phyloP scores from a whole-genome alignment of 805 yeast genomes.

The Metschnikowia picachoensis region DNA sequence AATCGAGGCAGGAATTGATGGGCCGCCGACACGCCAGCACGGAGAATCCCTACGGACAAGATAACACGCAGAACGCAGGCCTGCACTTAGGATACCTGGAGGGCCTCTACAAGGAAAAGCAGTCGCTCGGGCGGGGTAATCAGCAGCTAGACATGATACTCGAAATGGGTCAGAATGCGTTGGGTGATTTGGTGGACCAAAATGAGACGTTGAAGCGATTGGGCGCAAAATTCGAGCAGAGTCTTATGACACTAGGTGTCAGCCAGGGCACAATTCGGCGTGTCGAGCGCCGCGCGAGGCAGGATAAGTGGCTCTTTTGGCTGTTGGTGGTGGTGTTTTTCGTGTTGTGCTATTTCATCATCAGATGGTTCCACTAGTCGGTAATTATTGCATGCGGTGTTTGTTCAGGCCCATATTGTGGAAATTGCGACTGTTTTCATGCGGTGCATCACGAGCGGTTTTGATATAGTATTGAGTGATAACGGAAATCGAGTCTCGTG shows the following conservation, averaged over 20 bases:
- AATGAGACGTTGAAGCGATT: constrained; percentile 64
- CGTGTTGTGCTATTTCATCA: constrained; percentile 61
- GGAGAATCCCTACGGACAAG: constrained; percentile 49
- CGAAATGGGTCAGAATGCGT: constrained; percentile 83
- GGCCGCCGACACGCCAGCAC: constrained; percentile 43
- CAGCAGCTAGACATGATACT: constrained; percentile 84
- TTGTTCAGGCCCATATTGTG: not conserved
- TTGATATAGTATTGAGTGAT: no score
- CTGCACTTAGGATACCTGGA: constrained; percentile 43
- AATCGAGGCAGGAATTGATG: constrained; percentile 50
- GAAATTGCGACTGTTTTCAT: no score
- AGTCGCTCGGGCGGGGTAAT: constrained; percentile 61
- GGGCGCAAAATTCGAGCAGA: constrained; percentile 59
- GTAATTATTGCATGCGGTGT: not conserved
- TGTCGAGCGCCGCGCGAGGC: constrained; percentile 76
- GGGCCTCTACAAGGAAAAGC: constrained; percentile 68
- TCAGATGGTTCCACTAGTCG: constrained; percentile 57
- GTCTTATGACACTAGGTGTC: constrained; percentile 79
- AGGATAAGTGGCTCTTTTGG: constrained; percentile 86
- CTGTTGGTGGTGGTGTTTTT: constrained; percentile 63
- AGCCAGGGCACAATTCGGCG: constrained; percentile 77
- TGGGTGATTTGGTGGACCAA: constrained; percentile 83
- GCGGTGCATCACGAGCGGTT: no score
- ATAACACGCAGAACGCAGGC: constrained; percentile 16
- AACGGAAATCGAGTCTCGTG: no score